Evolutionary conservation across 176 grass and related monocot genomes (phyloP).

Genomic region (Melocanna baccifera): DNA sequence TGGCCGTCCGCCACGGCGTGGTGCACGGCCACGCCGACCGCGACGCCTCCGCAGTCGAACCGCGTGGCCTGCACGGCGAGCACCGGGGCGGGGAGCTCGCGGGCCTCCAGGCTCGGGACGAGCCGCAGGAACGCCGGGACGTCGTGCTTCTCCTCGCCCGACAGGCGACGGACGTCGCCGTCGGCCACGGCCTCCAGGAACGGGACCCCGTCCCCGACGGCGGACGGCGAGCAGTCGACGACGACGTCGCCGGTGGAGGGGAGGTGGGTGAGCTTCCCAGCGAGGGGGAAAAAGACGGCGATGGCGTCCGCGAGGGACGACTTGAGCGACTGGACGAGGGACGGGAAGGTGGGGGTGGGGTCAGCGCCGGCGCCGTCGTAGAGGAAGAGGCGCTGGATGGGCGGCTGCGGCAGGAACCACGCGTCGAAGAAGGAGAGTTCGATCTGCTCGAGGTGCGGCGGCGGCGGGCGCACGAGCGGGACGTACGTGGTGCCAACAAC

Average conservation of each 20-base stretch:
- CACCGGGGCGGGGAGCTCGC: slow-evolving; percentile 34
- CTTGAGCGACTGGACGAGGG: slow-evolving; percentile 5
- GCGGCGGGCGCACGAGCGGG: too few relatives aligned
- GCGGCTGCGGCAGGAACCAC: too few relatives aligned
- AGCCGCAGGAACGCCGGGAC: slow-evolving; percentile 28
- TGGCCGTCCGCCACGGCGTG: slow-evolving; percentile 37
- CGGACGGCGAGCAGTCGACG: slow-evolving; percentile 24
- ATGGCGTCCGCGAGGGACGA: background rate
- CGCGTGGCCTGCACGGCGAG: slow-evolving; percentile 42
- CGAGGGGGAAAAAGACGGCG: background rate
- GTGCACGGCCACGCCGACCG: slow-evolving; percentile 32
- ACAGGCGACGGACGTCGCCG: background rate
- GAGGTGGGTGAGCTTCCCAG: slow-evolving; percentile 9
- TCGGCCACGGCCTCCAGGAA: slow-evolving; percentile 36
- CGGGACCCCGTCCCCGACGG: background rate
- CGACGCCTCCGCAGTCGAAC: slow-evolving; percentile 19
- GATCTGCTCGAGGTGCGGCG: too few relatives aligned
- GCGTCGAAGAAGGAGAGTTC: too few relatives aligned
- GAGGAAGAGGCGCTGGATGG: too few relatives aligned
- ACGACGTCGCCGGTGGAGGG: background rate
- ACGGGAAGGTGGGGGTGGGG: background rate
- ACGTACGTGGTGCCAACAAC: too few relatives aligned
- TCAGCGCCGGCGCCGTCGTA: too few relatives aligned
- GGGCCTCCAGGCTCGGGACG: slow-evolving; percentile 18
- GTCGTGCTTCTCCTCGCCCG: slow-evolving; percentile 8